Evolutionary conservation across 2,329 filamentous ascomycete genomes (phyloP), one percentile per base, ranked within the genome.

Genomic region (Ophioceras dolichostomum): DNA sequence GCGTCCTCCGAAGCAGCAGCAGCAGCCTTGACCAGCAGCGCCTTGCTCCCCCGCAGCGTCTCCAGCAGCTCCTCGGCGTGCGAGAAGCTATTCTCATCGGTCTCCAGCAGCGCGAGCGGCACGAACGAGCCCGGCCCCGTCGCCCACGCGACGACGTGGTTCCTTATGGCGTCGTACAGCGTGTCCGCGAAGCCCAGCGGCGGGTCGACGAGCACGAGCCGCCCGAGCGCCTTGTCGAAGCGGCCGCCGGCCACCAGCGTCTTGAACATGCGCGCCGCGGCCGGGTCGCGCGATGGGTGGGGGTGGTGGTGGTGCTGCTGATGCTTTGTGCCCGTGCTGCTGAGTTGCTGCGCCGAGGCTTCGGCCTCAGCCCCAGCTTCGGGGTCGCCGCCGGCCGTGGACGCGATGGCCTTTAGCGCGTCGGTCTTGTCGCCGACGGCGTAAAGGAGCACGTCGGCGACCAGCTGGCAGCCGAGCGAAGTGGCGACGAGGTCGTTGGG

Each of bases 41-140:
- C 79, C 65, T 76, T 83, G 47, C 79, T 75, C 62, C 82, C 80
- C 62, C 76, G 80, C 47, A 95, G 61, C 12, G 66, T 72, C 56
- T 78, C 76, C 52, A 78, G 64, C 37, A 94, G 63, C 49, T 83
- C 78, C 13, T 70, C 67, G 49, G 70, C 76, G 48, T 76, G 68
- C 19, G 65, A 67, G 49, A 91, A 91, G 32, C 45, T 44, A n/a
- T n/a, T n/a, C n/a, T n/a, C n/a, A 17, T 73, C 67, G 0, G 81
- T 73, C 60, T 96, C 89, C 5, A 88, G 59, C 46, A 96, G 62
- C 13, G 78, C 82, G 19, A 96, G 72, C 4, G 95, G 70, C 10
- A 94, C 84, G 49, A 94, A 96, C 2, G 83, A 84, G 47, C 86
- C 87, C 2, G 80, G 73, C 0, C 88, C 83, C 0, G 79, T 88